Percentiles rank a stretch among this genome's conserved stretches.
phyloP scores from a whole-genome alignment of 805 yeast species.

The Kodamaea laetipori region DNA sequence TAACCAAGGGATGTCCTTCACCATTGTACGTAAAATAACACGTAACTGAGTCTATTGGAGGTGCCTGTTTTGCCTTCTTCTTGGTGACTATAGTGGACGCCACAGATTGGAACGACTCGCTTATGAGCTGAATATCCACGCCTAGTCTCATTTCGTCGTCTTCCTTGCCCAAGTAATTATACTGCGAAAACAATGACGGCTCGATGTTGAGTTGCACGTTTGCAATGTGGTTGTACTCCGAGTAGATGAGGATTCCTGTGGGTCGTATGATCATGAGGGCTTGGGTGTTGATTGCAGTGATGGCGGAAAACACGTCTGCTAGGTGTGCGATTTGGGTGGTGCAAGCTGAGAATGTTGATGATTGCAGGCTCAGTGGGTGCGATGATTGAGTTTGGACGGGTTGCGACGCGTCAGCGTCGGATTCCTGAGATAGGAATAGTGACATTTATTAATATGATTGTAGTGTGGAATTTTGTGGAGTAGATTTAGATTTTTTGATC shows the following conservation, averaged over 20 bases:
- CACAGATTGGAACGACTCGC: constrained; percentile 39
- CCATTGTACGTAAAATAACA: constrained; percentile 43
- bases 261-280: constrained; percentile 37
- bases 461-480: neutral
- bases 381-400: neutral
- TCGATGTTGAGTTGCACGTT: constrained; percentile 40
- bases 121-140: constrained; percentile 36
- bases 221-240: constrained; percentile 39
- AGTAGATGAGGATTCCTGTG: constrained; percentile 34
- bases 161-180: constrained; percentile 19
- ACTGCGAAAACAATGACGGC: constrained; percentile 37
- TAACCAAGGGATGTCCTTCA: constrained; percentile 40
- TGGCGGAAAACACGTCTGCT: constrained; percentile 37
- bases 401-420: neutral
- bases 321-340: constrained; percentile 41
- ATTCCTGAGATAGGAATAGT: constrained; percentile 6
- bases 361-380: neutral
- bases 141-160: constrained; percentile 29
- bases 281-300: constrained; percentile 33
- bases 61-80: constrained; percentile 15
- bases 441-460: neutral
- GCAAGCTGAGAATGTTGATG: constrained; percentile 33
- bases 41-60: constrained; percentile 23
- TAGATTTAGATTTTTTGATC: too few species aligned
- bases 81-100: constrained; percentile 19